phyloP scores from a whole-genome alignment of 2,329 filamentous ascomycete genomes.

The Fusarium protoensiforme region DNA sequence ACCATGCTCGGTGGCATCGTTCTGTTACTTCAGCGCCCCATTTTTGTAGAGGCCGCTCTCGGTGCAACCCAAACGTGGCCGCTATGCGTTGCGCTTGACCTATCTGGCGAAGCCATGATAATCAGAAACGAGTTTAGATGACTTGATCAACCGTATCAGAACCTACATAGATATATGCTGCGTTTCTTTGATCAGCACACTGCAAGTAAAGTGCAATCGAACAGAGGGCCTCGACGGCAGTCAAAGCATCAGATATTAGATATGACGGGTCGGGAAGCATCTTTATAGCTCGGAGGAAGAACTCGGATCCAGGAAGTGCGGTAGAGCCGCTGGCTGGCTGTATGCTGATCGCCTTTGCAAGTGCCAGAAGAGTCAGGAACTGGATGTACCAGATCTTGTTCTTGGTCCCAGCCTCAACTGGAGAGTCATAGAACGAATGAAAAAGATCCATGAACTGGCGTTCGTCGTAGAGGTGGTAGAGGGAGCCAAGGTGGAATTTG shows the following conservation, averaged over 20 bases:
- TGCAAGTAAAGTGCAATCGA: neutral
- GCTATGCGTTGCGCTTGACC: neutral
- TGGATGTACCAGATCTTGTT: neutral
- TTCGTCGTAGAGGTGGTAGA: constrained; percentile 65
- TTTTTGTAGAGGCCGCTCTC: neutral
- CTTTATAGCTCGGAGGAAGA: neutral
- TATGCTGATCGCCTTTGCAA: neutral
- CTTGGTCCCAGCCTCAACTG: neutral
- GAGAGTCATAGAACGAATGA: neutral
- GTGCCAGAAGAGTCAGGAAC: neutral
- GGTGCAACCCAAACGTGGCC: neutral
- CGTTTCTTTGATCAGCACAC: neutral
- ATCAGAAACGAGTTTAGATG: neutral
- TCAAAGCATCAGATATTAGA: neutral
- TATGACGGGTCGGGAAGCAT: neutral
- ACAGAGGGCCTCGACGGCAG: neutral
- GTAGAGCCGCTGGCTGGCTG: neutral
- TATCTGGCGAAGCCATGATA: neutral
- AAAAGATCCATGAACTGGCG: constrained; percentile 55
- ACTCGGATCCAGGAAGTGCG: neutral
- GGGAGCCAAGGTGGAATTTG: constrained; percentile 63
- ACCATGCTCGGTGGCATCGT: neutral
- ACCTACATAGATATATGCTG: neutral
- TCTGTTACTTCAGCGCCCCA: neutral
- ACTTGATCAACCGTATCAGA: neutral